Evolutionary conservation across 78 protist species (phyloP).

Genomic region (Dictyostelium intermedium): DNA sequence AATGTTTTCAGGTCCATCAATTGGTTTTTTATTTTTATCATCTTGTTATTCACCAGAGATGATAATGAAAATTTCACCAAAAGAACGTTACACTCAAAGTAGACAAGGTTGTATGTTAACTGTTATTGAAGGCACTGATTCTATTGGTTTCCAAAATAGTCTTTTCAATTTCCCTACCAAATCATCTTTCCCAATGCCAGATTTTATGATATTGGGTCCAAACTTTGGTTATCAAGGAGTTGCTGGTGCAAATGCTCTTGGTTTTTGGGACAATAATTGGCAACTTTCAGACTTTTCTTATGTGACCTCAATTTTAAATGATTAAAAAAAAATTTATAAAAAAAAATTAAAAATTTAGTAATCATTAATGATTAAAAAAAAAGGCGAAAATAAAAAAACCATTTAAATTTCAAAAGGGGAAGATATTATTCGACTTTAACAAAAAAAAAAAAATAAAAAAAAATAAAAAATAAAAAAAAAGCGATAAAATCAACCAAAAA

Average conservation of each 20-base stretch:
- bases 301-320: slow-evolving; percentile 2
- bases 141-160: slow-evolving; percentile 4
- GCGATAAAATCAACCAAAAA: neutral
- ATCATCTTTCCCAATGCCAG: slow-evolving; percentile 34
- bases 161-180: slow-evolving; percentile 42
- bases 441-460: too few relatives aligned
- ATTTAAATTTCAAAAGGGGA: too few relatives aligned
- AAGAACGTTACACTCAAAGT: neutral
- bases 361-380: too few relatives aligned
- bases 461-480: too few relatives aligned
- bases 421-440: too few relatives aligned
- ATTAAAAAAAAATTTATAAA: neutral
- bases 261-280: slow-evolving; percentile 75
- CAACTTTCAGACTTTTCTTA: neutral
- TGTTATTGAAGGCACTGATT: slow-evolving; percentile 47
- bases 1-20: neutral
- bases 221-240: slow-evolving; percentile 18
- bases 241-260: slow-evolving; percentile 33
- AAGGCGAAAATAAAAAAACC: too few relatives aligned
- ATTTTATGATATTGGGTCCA: slow-evolving; percentile 34
- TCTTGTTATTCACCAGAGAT: neutral
- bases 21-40: slow-evolving; percentile 26
- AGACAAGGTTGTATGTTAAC: slow-evolving; percentile 38
- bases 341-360: too few relatives aligned
- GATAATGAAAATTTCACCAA: neutral